Evolutionary conservation across 352 stramenopile genomes (phyloP).

Genomic region (Plasmopara muralis): DNA sequence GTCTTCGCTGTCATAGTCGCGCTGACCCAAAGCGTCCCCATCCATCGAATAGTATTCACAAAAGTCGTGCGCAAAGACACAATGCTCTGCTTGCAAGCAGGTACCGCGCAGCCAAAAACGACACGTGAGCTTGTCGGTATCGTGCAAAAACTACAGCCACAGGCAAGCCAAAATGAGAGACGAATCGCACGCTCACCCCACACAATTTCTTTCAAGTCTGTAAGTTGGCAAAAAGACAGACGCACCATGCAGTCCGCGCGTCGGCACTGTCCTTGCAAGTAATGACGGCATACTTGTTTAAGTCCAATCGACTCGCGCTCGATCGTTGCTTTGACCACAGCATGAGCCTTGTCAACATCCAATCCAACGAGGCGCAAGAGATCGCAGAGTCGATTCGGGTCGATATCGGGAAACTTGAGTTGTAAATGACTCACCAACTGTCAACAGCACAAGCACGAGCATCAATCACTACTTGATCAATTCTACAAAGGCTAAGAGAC

Average conservation of each 20-base stretch:
- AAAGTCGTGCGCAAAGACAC: constrained; percentile 80
- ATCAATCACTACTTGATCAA: constrained; percentile 1
- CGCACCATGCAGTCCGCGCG: constrained; percentile 81
- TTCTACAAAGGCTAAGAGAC: too few species aligned
- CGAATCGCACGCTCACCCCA: constrained; percentile 12
- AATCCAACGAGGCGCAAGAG: constrained; percentile 66
- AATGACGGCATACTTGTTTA: constrained; percentile 76
- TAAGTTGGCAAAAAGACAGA: constrained; percentile 20
- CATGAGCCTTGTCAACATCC: constrained; percentile 68
- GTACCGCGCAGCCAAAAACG: constrained; percentile 79
- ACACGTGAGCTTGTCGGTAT: constrained; percentile 77
- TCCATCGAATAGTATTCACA: constrained; percentile 66
- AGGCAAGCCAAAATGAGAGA: constrained; percentile 17
- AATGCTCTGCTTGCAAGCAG: constrained; percentile 72
- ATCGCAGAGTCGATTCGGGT: constrained; percentile 65
- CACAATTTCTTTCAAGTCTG: constrained; percentile 12
- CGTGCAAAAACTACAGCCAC: constrained; percentile 68
- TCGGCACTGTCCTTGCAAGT: constrained; percentile 71
- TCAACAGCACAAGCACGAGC: constrained; percentile 1
- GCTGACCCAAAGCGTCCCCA: constrained; percentile 26
- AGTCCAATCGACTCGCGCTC: constrained; percentile 63
- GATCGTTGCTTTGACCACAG: constrained; percentile 66
- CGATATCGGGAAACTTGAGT: constrained; percentile 77
- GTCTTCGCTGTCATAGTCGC: constrained; percentile 77
- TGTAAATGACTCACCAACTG: constrained; percentile 76